phyloP scores from a whole-genome alignment of 2,329 filamentous ascomycete species.

The Fusarium anthophilum region DNA sequence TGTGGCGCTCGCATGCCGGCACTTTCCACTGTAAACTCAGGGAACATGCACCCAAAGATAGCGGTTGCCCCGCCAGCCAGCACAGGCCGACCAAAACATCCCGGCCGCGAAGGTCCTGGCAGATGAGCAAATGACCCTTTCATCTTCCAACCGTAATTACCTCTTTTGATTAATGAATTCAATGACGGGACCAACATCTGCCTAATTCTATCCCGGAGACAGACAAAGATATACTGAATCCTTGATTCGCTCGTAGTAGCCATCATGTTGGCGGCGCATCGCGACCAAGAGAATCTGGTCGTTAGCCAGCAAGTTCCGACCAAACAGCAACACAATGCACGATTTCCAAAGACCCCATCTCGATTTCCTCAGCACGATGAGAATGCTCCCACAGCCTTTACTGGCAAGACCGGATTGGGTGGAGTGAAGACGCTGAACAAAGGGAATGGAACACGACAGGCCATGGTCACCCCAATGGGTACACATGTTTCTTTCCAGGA shows the following conservation, averaged over 20 bases:
- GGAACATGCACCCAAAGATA: neutral
- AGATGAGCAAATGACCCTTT: conserved; percentile 19
- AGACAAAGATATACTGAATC: conserved; percentile 10
- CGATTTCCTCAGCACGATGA: conserved; percentile 84
- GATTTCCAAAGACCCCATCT: conserved; percentile 84
- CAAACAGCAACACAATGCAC: conserved; percentile 81
- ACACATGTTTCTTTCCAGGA: conserved; percentile 43
- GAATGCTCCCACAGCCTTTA: conserved; percentile 66
- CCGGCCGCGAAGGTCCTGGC: conserved; percentile 6
- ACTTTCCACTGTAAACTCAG: conserved; percentile 18
- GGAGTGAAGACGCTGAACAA: conserved; percentile 62
- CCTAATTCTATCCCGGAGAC: conserved; percentile 9
- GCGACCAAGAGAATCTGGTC: conserved; percentile 89
- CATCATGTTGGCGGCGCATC: conserved; percentile 77
- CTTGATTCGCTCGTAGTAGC: conserved; percentile 14
- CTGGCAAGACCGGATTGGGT: conserved; percentile 55
- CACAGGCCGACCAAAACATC: conserved; percentile 38
- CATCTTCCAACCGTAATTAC: conserved; percentile 33
- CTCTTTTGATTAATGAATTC: conserved; percentile 20
- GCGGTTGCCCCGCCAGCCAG: conserved; percentile 45
- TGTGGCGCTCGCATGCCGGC: conserved; percentile 32
- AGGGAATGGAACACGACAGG: conserved; percentile 58
- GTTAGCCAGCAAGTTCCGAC: conserved; percentile 77
- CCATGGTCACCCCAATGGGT: conserved; percentile 84
- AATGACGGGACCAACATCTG: conserved; percentile 24